These are phyloP conservation scores for Fusarium virguliforme DNA, from an alignment of 2,329 filamentous ascomycete genomes.

Conservation along the genomic window DNA sequence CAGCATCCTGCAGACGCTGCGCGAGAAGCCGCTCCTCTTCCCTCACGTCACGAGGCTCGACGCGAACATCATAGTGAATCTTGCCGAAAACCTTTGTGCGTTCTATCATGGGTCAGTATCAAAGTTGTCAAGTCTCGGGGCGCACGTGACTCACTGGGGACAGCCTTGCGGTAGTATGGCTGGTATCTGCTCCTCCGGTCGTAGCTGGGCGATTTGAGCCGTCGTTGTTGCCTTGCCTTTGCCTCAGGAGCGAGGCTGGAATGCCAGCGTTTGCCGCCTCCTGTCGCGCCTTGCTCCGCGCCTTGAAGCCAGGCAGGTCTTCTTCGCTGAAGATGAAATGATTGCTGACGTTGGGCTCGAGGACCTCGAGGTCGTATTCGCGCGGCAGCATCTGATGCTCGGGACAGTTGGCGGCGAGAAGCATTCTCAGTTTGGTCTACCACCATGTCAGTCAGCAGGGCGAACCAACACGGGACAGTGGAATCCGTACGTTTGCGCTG, in stretches of 20 bases:
- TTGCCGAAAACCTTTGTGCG: constrained; percentile 83
- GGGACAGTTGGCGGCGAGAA: constrained; percentile 75
- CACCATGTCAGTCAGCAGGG: constrained; percentile 22
- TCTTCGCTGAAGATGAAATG: constrained; percentile 96
- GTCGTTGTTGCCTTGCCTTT: constrained; percentile 57
- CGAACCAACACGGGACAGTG: not conserved
- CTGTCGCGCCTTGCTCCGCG: constrained; percentile 67
- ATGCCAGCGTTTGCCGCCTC: constrained; percentile 73
- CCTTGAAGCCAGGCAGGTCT: constrained; percentile 76
- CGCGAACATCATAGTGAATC: constrained; percentile 83
- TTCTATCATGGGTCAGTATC: constrained; percentile 67
- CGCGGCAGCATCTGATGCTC: constrained; percentile 85
- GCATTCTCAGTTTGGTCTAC: constrained; percentile 69
- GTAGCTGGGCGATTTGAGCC: constrained; percentile 63
- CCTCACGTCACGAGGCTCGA: constrained; percentile 79
- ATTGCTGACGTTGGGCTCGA: constrained; percentile 77
- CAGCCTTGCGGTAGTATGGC: constrained; percentile 79
- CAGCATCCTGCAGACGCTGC: constrained; percentile 69
- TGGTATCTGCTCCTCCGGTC: constrained; percentile 64
- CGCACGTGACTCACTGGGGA: constrained; percentile 75
- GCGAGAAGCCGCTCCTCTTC: constrained; percentile 77
- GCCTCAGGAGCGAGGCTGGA: constrained; percentile 69
- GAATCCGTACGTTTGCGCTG: constrained; percentile 59
- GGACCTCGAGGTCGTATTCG: constrained; percentile 87
- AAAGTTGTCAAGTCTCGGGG: not conserved